Evolutionary conservation across 2,329 filamentous ascomycete species (phyloP).

Genomic region (Pseudodiploospora longispora): DNA sequence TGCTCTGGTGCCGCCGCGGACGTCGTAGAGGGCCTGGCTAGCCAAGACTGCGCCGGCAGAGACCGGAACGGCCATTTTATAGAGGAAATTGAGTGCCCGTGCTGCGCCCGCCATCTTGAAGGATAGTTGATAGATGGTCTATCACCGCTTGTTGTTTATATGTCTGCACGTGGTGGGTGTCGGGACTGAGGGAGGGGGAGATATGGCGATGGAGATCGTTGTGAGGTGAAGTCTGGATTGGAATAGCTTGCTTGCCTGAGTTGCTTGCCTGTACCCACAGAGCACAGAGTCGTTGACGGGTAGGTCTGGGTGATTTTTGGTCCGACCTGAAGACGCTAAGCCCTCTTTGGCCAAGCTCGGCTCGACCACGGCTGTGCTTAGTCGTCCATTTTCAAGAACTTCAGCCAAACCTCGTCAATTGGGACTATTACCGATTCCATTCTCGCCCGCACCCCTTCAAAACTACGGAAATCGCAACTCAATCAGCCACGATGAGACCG

Average conservation of each 20-base stretch:
- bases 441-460: conserved; percentile 4
- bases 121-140: not conserved
- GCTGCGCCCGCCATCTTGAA: conserved; percentile 45
- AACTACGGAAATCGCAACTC: conserved; percentile 6
- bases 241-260: too few relatives aligned
- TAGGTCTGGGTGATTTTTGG: conserved; percentile 14
- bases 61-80: conserved; percentile 64
- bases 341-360: conserved; percentile 26
- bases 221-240: too few relatives aligned
- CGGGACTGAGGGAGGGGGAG: too few relatives aligned
- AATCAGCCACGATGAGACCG: conserved; percentile 29
- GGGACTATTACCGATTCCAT: conserved; percentile 3
- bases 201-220: too few relatives aligned
- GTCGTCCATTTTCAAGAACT: conserved; percentile 17
- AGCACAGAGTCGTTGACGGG: not conserved
- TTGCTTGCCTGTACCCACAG: not conserved
- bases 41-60: conserved; percentile 59
- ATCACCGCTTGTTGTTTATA: not conserved
- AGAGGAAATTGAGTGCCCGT: conserved; percentile 52
- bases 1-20: conserved; percentile 86
- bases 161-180: not conserved
- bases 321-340: conserved; percentile 17
- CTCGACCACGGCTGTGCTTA: conserved; percentile 16
- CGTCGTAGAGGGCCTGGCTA: conserved; percentile 87
- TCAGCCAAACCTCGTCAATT: conserved; percentile 13